Evolutionary conservation across 441 rosid genomes (phyloP), one percentile per base, ranked within the genome.

Genomic region (Euphorbia celastroides): DNA sequence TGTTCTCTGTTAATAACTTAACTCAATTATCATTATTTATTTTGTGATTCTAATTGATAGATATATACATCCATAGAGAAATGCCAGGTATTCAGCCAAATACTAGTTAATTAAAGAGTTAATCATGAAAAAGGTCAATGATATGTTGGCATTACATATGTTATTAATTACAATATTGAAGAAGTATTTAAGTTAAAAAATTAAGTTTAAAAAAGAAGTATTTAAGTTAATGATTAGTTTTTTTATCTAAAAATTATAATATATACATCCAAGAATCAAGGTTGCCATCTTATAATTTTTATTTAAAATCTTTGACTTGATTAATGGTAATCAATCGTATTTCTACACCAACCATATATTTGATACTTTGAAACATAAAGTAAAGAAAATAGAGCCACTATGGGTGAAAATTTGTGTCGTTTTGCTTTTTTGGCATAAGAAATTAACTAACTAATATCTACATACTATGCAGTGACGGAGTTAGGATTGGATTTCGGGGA

Each of bases 311-410:
- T 3, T 4, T 34, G 4, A 34, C 9, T 34, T 4, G 38, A 4
- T 34, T 34, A 34, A 34, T 9, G 57, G 71, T 67, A 67, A 62
- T 68, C 72, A 66, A 57, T n/a, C n/a, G n/a, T n/a, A 75, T 79
- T 74, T 72, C 58, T 62, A 76, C 62, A 70, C 71, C 17, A 68
- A 74, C 55, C 25, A 72, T 72, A 59, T 58, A n/a, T 2, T 75
- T 71, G 72, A 76, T 74, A 46, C 56, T 57, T 69, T 74, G 73
- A 74, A 74, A 69, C 67, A 48, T 48, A 7, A 48, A 48, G n/a
- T n/a, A n/a, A n/a, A n/a, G n/a, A 48, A 0, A 20, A 48, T 67
- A 72, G 73, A 28, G 71, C 69, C 80, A 77, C 77, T 64, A 32
- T 60, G 62, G 62, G 60, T 67, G 44, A 57, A 46, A 61, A 44